A percentile compares a stretch with the other conserved stretches of the same genome.
These are phyloP conservation scores for Sambucus nigra DNA, from an alignment of 129 eudicot species.

Conservation along the genomic window DNA sequence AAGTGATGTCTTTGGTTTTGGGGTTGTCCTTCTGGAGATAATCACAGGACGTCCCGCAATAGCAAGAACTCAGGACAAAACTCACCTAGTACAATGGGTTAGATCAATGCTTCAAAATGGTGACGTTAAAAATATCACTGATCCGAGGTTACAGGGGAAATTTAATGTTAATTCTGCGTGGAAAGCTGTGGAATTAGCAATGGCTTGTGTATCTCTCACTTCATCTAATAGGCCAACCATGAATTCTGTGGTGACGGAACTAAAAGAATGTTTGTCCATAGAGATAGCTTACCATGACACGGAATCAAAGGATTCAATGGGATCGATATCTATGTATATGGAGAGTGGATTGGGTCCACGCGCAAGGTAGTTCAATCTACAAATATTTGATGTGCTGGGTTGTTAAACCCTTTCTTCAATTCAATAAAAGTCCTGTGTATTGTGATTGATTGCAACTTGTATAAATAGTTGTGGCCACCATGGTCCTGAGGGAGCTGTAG, in stretches of 20 bases:
- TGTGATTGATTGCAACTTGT: not conserved
- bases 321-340: not conserved
- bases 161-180: slow-evolving; percentile 12
- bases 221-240: slow-evolving; percentile 24
- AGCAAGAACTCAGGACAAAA: not conserved
- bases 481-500: not conserved
- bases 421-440: not conserved
- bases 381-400: not conserved
- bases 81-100: slow-evolving; percentile 18
- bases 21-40: slow-evolving; percentile 10
- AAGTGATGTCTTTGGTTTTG: slow-evolving; percentile 15
- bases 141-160: slow-evolving; percentile 12
- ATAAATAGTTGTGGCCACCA: not conserved
- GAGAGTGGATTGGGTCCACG: slow-evolving; percentile 2
- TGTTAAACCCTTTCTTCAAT: not conserved
- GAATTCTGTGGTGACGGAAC: slow-evolving; percentile 17
- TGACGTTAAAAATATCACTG: slow-evolving; percentile 12
- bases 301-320: not conserved
- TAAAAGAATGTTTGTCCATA: slow-evolving; percentile 15
- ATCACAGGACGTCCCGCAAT: slow-evolving; percentile 17
- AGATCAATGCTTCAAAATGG: not conserved
- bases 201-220: slow-evolving; percentile 7
- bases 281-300: slow-evolving; percentile 6
- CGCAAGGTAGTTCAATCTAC: slow-evolving; percentile 3
- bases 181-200: slow-evolving; percentile 19